Conservation (phyloP, 1,284 basidiomycete genomes). For the Cutaneotrichosporon arboriforme region DNA sequence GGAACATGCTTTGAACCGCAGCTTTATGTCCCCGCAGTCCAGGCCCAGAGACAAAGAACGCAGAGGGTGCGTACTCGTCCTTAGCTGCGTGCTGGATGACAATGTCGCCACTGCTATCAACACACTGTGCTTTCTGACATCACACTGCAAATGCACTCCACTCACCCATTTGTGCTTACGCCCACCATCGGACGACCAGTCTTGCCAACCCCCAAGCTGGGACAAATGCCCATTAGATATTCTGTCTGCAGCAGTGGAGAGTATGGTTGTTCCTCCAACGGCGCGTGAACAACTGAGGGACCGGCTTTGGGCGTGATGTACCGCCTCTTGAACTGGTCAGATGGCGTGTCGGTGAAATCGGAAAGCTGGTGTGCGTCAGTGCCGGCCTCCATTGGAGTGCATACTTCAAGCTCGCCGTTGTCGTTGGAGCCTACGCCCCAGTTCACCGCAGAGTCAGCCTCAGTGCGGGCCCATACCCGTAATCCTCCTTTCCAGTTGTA, state of each 20-base stretch:
- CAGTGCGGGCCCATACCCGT: slow-evolving; percentile 46
- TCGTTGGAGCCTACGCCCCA: slow-evolving; percentile 31
- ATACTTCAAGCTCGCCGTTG: slow-evolving; percentile 38
- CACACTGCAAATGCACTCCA: neutral
- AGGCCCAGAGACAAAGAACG: slow-evolving; percentile 39
- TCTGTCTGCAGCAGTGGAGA: slow-evolving; percentile 30
- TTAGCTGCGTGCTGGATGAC: slow-evolving; percentile 36
- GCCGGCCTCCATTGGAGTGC: neutral
- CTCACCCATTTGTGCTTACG: slow-evolving; percentile 43
- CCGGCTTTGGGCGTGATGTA: slow-evolving; percentile 24
- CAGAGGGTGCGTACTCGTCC: slow-evolving; percentile 33
- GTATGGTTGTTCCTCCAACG: slow-evolving; percentile 29
- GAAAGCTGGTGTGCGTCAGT: slow-evolving; percentile 23
- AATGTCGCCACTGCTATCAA: slow-evolving; percentile 40
- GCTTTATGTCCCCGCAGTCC: slow-evolving; percentile 42
- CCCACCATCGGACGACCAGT: slow-evolving; percentile 35
- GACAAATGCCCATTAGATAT: slow-evolving; percentile 44
- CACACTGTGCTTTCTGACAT: too few species aligned
- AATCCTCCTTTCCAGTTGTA: slow-evolving; percentile 31
- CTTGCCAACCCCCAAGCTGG: slow-evolving; percentile 39
- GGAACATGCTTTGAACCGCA: slow-evolving; percentile 44
- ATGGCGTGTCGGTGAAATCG: slow-evolving; percentile 23
- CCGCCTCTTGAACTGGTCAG: slow-evolving; percentile 32
- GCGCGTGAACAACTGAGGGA: slow-evolving; percentile 25
- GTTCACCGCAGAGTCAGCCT: slow-evolving; percentile 43